These are phyloP conservation scores for Claviceps capensis DNA, from an alignment of 2,329 filamentous ascomycete genomes.

Conservation along the genomic window DNA sequence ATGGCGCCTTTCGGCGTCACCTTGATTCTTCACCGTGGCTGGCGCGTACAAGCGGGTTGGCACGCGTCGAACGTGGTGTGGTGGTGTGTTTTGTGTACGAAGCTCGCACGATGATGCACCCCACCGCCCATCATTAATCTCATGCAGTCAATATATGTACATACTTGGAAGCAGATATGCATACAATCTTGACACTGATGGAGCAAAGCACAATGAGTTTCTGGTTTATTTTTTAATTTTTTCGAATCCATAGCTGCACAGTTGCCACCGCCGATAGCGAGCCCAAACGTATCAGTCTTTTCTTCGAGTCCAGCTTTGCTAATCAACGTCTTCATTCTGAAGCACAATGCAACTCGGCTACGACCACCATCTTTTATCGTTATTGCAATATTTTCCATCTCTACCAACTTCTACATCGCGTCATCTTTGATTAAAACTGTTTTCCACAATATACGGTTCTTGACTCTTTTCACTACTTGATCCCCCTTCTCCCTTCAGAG, in stretches of 20 bases:
- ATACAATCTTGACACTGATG: not conserved
- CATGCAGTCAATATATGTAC: not conserved
- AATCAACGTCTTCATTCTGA: not conserved
- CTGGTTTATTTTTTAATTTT: not conserved
- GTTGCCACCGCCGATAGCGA: not conserved
- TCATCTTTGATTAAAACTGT: not conserved
- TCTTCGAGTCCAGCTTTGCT: not conserved
- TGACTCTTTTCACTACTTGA: not conserved
- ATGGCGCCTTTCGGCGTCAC: not conserved
- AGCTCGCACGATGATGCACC: not conserved
- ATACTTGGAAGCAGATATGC: not conserved
- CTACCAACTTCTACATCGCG: not conserved
- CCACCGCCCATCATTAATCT: not conserved
- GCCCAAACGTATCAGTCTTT: not conserved
- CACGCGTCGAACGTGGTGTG: not conserved
- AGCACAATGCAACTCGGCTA: not conserved
- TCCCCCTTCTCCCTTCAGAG: not conserved
- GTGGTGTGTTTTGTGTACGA: not conserved
- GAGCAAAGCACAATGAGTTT: not conserved
- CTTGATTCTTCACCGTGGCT: not conserved
- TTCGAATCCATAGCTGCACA: not conserved
- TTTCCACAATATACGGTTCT: not conserved
- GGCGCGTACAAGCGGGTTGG: not conserved
- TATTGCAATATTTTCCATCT: not conserved
- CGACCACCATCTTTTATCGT: not conserved